Base-by-base conservation (phyloP, 495 filamentous ascomycete genomes). In the Penicillium robsamsonii region DNA sequence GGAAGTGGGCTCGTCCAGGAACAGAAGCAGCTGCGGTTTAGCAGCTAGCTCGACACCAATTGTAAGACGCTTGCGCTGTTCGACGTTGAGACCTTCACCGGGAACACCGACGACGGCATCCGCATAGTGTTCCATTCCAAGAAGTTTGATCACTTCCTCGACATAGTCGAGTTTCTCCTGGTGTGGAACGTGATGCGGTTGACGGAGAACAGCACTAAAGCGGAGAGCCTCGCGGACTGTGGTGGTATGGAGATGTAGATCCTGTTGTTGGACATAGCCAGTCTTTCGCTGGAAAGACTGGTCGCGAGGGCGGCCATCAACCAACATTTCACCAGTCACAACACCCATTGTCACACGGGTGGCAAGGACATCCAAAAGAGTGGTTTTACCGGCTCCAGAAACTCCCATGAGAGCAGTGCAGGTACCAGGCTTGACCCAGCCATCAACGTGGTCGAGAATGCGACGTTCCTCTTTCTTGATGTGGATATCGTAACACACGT, bases 221-320 rank as follows among this genome's bases (percentile, higher is more conserved):
- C 81, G 80, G 25, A 97, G 77, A 20, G 92, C 91, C 61, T 80
- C 92, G 42, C 92, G 84, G 37, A 96, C 92, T 5, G 93, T 97
- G 1, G 86, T 84, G 0, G 91, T 95, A 35, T 87, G 79, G 24
- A 95, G 79, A 70, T 96, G 92, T 9, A 97, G 81, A 82, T 97
- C 93, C 71, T 96, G 91, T 69, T 97, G 93, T 64, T 97, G 91
- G 18, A 94, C 93, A 62, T 96, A 97, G 25, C 92, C 92, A 3
- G 92, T 96, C 76, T 94, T 94, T 33, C 92, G 87, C 66, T 94
- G 91, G 80, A 96, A 96, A 0, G 88, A 90, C 17, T 81, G 76
- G 64, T 95, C 89, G 17, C 87, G 69, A 35, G 70, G 73, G 27
- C 71, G 61, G 12, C 81, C 81, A 54, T 83, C 77, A 17, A 84